phyloP scores from a whole-genome alignment of 2,329 filamentous ascomycete species.

The Tolypocladium guangdongense region DNA sequence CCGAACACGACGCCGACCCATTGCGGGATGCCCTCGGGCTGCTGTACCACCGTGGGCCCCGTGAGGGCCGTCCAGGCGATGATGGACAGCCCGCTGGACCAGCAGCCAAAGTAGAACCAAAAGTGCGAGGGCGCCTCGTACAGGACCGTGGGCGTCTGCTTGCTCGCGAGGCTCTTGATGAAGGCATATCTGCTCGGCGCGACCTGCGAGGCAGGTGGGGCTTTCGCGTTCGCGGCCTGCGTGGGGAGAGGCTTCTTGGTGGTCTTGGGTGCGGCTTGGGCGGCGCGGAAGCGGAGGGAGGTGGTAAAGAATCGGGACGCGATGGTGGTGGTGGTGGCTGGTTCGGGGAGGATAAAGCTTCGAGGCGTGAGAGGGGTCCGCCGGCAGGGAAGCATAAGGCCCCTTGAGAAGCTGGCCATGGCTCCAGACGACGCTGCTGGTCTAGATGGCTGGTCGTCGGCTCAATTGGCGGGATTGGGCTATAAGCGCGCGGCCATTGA shows the following conservation, averaged over 20 bases:
- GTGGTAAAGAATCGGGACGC: conserved; percentile 18
- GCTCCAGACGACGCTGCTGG: neutral
- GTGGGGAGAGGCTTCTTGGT: conserved; percentile 4
- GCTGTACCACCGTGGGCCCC: conserved; percentile 18
- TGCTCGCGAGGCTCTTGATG: conserved; percentile 44
- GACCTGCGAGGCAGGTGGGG: neutral
- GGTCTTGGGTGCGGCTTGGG: conserved; percentile 8
- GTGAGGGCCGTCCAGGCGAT: conserved; percentile 24
- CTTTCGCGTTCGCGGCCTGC: conserved; percentile 1
- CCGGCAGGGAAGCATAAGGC: conserved; percentile 16
- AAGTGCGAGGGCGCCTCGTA: conserved; percentile 57
- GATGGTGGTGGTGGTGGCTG: conserved; percentile 3
- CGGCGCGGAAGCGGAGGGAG: conserved; percentile 12
- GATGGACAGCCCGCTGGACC: conserved; percentile 37
- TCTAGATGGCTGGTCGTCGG: neutral
- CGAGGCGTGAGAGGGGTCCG: conserved; percentile 11
- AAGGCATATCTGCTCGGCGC: conserved; percentile 29
- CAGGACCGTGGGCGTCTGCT: conserved; percentile 44
- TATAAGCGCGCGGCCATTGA: neutral
- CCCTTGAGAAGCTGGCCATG: conserved; percentile 22
- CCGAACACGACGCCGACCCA: conserved; percentile 50
- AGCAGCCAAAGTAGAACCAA: conserved; percentile 50
- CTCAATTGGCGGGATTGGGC: neutral
- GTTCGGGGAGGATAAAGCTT: conserved; percentile 11
- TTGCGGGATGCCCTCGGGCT: conserved; percentile 37